A percentile compares a stretch with the other conserved stretches of the same genome.
These are phyloP conservation scores for Hypomyces rosellus DNA, from an alignment of 2,329 filamentous ascomycete genomes.

Conservation along the genomic window DNA sequence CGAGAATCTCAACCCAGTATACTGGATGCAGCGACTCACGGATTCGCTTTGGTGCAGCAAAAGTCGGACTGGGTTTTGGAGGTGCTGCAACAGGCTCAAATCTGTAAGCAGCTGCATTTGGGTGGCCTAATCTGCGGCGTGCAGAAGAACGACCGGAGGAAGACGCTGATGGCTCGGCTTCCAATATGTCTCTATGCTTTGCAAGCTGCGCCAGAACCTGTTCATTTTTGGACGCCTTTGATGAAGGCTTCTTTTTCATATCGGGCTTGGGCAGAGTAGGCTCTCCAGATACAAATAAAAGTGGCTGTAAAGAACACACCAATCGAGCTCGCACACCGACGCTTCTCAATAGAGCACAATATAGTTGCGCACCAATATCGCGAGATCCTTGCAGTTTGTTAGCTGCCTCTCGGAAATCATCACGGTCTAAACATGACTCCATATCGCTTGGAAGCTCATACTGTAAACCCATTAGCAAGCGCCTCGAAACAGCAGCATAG, in stretches of 20 bases:
- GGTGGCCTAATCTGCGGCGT: slow-evolving; percentile 46
- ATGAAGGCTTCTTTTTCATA: slow-evolving; percentile 22
- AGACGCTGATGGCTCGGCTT: slow-evolving; percentile 20
- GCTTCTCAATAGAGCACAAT: slow-evolving; percentile 79
- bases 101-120: slow-evolving; percentile 47
- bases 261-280: slow-evolving; percentile 41
- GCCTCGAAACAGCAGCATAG: not conserved
- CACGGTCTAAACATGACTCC: slow-evolving; percentile 61
- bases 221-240: slow-evolving; percentile 27
- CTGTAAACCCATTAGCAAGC: slow-evolving; percentile 28
- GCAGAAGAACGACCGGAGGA: slow-evolving; percentile 31
- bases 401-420: slow-evolving; percentile 69
- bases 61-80: slow-evolving; percentile 25
- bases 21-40: slow-evolving; percentile 73
- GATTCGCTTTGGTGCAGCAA: slow-evolving; percentile 37
- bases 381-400: slow-evolving; percentile 69
- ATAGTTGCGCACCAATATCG: slow-evolving; percentile 84
- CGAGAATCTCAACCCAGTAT: slow-evolving; percentile 92
- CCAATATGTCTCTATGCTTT: slow-evolving; percentile 31
- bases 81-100: slow-evolving; percentile 39
- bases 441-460: slow-evolving; percentile 54
- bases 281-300: slow-evolving; percentile 58
- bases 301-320: slow-evolving; percentile 81
- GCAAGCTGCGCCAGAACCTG: slow-evolving; percentile 19
- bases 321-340: slow-evolving; percentile 75